phyloP scores from a whole-genome alignment of 2,329 filamentous ascomycete species.

The Leptographium wingfieldii region DNA sequence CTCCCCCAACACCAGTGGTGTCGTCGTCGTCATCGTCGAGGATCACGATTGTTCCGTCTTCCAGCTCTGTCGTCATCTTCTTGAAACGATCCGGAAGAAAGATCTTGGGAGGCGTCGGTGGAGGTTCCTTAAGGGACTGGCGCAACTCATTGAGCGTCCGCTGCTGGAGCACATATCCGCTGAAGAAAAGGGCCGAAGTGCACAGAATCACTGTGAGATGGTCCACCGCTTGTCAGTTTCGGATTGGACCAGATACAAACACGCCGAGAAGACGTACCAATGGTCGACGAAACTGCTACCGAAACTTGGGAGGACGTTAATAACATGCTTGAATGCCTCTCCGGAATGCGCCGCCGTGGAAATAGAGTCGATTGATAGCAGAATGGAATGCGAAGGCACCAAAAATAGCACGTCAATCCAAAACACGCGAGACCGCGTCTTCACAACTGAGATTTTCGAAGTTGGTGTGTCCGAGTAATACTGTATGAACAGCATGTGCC shows the following conservation, averaged over 20 bases:
- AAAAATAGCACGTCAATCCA: not conserved
- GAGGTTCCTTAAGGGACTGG: constrained; percentile 48
- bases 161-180: constrained; percentile 79
- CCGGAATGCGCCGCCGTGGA: not conserved
- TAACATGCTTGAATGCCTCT: constrained; percentile 27
- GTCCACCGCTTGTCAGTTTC: not conserved
- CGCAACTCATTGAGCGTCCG: constrained; percentile 70
- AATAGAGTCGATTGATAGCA: not conserved
- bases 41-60: constrained; percentile 31
- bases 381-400: not conserved
- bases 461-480: not conserved
- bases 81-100: constrained; percentile 40
- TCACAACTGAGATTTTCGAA: not conserved
- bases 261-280: constrained; percentile 36
- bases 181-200: constrained; percentile 72
- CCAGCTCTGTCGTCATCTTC: constrained; percentile 29
- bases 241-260: not conserved
- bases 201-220: constrained; percentile 55
- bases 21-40: constrained; percentile 23
- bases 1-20: not conserved
- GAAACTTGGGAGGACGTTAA: constrained; percentile 61
- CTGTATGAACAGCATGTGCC: not conserved
- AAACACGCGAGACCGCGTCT: not conserved
- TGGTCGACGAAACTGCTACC: constrained; percentile 47
- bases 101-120: constrained; percentile 33